Evolutionary conservation across 1,139 yeast genomes (phyloP), one percentile per base, ranked within the genome.

Genomic region (Taphrina communis): DNA sequence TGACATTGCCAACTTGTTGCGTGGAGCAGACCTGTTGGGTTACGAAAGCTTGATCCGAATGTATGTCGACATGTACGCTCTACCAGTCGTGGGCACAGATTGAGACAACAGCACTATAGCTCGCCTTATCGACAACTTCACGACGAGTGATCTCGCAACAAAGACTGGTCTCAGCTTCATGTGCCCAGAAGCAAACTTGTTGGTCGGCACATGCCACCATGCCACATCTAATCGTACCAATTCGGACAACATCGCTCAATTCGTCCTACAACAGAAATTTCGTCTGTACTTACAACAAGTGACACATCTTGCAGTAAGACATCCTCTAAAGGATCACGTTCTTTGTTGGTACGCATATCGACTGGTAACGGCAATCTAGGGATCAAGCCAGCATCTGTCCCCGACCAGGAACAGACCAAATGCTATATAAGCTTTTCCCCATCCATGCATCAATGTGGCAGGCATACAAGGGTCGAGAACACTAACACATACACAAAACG

Each of bases 1-100:
- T 38, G 97, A 92, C 76, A 85, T 90, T 76, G 95, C 97, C n/a
- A 90, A 88, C 74, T 77, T 92, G 65, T 83, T 83, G 70, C 82
- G 93, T 70, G 77, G 80, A 65, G 87, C 86, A 44, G 96, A 87
- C 73, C 62, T 50, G 7, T 74, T 75, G 1, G 89, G 86, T 0
- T 89, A 88, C 74, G 82, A 85, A 69, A 86, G 87, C 51, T 78
- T 90, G 73, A 85, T 88, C 2, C 84, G 83, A 61, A 90, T 87
- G 77, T 87, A 85, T 73, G 83, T 88, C 11, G 81, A 83, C n/a
- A 71, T 73, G 62, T 77, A 76, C 71, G 80, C 79, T 2, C 46
- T 63, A 12, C 67, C 67, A 8, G 48, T 63, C 31, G 67, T 63
- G 48, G 67, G 67, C 25, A 21, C 14, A 19, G 36, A 17, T 8